These are phyloP conservation scores for Microthlaspi erraticum DNA, from an alignment of 345 rosid genomes.

Conservation along the genomic window DNA sequence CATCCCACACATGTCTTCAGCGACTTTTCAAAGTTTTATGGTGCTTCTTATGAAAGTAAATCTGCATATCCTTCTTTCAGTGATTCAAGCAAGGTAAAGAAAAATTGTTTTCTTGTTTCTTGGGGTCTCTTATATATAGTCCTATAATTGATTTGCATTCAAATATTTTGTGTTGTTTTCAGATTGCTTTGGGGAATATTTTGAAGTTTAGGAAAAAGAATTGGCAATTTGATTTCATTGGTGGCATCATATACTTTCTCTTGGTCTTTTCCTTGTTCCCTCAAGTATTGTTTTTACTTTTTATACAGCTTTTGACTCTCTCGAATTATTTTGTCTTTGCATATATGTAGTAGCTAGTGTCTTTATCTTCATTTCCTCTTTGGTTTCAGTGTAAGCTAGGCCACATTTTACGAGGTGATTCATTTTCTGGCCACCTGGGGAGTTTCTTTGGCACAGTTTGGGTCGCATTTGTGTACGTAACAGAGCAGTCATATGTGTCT, in stretches of 20 bases:
- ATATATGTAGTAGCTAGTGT: not conserved
- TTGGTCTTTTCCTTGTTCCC: constrained; percentile 88
- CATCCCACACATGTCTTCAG: constrained; percentile 94
- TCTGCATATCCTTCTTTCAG: constrained; percentile 86
- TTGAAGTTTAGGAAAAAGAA: constrained; percentile 94
- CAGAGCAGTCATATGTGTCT: constrained; percentile 74
- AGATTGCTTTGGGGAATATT: constrained; percentile 96
- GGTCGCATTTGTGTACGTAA: constrained; percentile 63
- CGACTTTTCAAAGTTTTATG: constrained; percentile 59
- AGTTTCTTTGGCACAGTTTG: constrained; percentile 78
- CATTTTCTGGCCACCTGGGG: constrained; percentile 77
- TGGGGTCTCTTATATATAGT: not conserved
- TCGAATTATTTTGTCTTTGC: not conserved
- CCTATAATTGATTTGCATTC: not conserved
- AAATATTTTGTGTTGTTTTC: constrained; percentile 37
- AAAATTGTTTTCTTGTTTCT: not conserved
- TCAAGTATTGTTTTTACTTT: constrained; percentile 56
- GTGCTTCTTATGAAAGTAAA: constrained; percentile 67
- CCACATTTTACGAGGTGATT: constrained; percentile 78
- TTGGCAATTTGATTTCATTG: constrained; percentile 96
- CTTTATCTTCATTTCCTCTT: not conserved
- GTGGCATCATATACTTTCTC: constrained; percentile 88
- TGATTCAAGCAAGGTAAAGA: constrained; percentile 86
- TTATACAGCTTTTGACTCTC: constrained; percentile 3
- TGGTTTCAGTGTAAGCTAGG: constrained; percentile 79